Conservation (phyloP, 805 yeast species). For the Cyberlindnera mycetangii region DNA sequence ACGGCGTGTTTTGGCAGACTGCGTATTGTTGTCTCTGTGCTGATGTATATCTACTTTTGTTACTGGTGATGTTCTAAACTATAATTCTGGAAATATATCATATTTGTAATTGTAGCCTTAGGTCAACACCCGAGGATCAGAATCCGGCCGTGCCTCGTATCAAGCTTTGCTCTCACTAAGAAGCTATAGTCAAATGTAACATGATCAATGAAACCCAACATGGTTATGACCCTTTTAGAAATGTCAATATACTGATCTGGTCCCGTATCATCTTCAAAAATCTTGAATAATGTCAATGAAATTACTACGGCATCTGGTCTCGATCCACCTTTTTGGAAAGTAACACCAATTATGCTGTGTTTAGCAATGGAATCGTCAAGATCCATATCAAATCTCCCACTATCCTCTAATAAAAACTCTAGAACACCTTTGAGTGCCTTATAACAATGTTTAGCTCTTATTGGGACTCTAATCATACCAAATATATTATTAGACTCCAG, state of each 20-base stretch:
- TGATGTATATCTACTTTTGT: too few relatives aligned
- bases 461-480: conserved; percentile 5
- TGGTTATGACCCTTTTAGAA: neutral
- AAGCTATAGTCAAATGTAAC: neutral
- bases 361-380: conserved; percentile 1
- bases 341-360: conserved; percentile 4
- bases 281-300: neutral
- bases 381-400: conserved; percentile 3
- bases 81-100: too few relatives aligned
- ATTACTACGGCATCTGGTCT: neutral
- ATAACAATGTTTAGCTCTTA: neutral
- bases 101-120: too few relatives aligned
- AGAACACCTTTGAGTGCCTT: conserved; percentile 4
- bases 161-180: conserved; percentile 2
- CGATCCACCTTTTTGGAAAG: conserved; percentile 1
- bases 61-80: too few relatives aligned
- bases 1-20: too few relatives aligned
- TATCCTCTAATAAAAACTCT: conserved; percentile 4
- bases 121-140: too few relatives aligned
- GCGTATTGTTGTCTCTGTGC: too few relatives aligned
- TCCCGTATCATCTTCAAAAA: neutral
- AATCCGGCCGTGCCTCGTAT: neutral
- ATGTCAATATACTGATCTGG: neutral
- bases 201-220: conserved; percentile 4
- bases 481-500: neutral